Base-by-base conservation (phyloP, 257 asterid species). In the Ligustrum vulgare region DNA sequence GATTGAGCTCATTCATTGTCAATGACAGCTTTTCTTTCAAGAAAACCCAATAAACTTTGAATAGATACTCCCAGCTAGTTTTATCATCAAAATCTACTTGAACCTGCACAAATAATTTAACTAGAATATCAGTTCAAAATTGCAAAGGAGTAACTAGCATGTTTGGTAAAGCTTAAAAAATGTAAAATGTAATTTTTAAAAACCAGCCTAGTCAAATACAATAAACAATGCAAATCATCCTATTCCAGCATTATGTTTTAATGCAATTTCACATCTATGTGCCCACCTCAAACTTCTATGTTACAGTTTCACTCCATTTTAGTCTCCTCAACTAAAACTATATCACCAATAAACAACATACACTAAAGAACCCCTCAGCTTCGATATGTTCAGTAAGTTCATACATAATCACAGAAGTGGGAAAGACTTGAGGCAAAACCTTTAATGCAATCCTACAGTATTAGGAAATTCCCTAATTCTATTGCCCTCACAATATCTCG, bases 21-120 rank as follows among this genome's bases (percentile, higher is more conserved):
- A 93, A 81, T 0, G 93, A 90, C 51, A 90, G 74, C 66, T 84
- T 84, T 69, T 85, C 91, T 72, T 87, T 91, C 78, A 93, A 82
- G 78, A 32, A 54, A 70, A 87, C 83, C 98, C 98, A 93, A 78
- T 93, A 93, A 62, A 89, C 87, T 84, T 93, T 91, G 87, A 93
- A 93, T 75, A 93, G 95, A 87, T 93, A 90, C 77, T 93, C 98
- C 96, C 97, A 93, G 88, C 97, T 91, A 54, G 73, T 78, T 76
- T 80, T 76, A 84, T 93, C 98, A 78, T 93, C 97, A 82, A 93
- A 93, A 89, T 93, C 96, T 73, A 93, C 94, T 82, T 84, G 79
- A 70, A 86, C 87, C 96, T 91, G 93, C 85, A 77, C 28, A 47
- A 70, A 65, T 72, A 60, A 72, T 5, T 45, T 73, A 63, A 79